These are phyloP conservation scores for Ulvella scutata DNA, from an alignment of 139 green algal genomes.

Conservation along the genomic window DNA sequence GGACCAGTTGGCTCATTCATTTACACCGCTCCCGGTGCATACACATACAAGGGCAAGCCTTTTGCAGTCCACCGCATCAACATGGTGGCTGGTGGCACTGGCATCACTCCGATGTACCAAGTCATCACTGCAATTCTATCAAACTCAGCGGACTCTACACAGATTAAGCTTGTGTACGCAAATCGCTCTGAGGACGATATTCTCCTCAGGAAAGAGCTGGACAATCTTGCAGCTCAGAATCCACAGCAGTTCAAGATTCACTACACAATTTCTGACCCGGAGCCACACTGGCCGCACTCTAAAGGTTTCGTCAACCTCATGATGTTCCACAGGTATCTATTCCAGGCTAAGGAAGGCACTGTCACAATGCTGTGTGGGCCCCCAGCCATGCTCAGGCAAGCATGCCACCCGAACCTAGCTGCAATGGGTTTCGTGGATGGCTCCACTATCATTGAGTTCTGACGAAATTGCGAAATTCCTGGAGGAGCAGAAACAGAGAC, in stretches of 20 bases:
- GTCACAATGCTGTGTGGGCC: constrained; percentile 82
- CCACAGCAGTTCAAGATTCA: constrained; percentile 35
- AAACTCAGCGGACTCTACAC: constrained; percentile 62
- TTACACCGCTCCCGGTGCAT: constrained; percentile 55
- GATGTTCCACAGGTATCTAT: constrained; percentile 62
- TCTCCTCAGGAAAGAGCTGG: constrained; percentile 76
- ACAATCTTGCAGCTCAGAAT: constrained; percentile 45
- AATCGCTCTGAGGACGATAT: constrained; percentile 88
- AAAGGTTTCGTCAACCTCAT: constrained; percentile 59
- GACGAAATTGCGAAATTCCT: too few relatives aligned
- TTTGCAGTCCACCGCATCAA: constrained; percentile 20
- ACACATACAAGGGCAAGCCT: constrained; percentile 36
- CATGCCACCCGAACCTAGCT: constrained; percentile 65
- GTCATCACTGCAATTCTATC: constrained; percentile 59
- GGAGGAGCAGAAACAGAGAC: too few relatives aligned
- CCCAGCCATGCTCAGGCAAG: constrained; percentile 75
- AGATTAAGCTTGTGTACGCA: constrained; percentile 66
- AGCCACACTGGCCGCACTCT: constrained; percentile 55
- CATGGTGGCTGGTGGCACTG: constrained; percentile 89
- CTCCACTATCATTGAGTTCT: constrained; percentile 11
- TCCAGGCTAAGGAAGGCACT: constrained; percentile 18
- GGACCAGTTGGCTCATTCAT: constrained; percentile 80
- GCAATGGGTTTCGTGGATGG: constrained; percentile 15
- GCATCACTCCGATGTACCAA: constrained; percentile 57
- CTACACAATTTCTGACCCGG: too few relatives aligned